phyloP scores from a whole-genome alignment of 2,329 filamentous ascomycete species.

The Calonectria naviculata region DNA sequence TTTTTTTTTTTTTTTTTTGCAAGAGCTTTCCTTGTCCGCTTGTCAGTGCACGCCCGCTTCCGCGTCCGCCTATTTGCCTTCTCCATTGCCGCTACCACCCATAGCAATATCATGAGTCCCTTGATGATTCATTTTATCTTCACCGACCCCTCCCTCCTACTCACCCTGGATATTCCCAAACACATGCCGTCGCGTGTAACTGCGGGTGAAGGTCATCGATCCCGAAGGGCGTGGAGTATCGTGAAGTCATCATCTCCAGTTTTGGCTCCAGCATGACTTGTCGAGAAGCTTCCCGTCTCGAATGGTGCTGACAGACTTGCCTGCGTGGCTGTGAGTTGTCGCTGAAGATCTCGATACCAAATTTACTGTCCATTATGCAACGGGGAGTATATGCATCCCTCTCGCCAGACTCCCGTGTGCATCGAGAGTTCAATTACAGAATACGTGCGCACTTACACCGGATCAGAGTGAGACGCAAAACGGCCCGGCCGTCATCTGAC shows the following conservation, averaged over 20 bases:
- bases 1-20: neutral
- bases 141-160: conserved; percentile 4
- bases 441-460: conserved; percentile 27
- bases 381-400: neutral
- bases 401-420: neutral
- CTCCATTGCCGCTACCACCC: conserved; percentile 20
- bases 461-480: conserved; percentile 26
- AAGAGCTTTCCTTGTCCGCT: neutral
- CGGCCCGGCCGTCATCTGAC: conserved; percentile 36
- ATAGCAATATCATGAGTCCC: conserved; percentile 1
- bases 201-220: neutral
- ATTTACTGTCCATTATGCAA: neutral
- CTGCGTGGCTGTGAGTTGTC: conserved; percentile 6
- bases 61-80: neutral
- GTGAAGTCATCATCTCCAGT: conserved; percentile 38
- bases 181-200: neutral
- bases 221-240: conserved; percentile 33
- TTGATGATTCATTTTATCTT: conserved; percentile 7
- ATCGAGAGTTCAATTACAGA: neutral
- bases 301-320: neutral
- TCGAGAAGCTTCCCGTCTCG: conserved; percentile 6
- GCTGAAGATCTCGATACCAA: conserved; percentile 35
- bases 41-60: conserved; percentile 4
- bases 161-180: neutral
- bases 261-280: conserved; percentile 13